Evolutionary conservation across 306 rosid genomes (phyloP).

Genomic region (Luffa aegyptiaca): DNA sequence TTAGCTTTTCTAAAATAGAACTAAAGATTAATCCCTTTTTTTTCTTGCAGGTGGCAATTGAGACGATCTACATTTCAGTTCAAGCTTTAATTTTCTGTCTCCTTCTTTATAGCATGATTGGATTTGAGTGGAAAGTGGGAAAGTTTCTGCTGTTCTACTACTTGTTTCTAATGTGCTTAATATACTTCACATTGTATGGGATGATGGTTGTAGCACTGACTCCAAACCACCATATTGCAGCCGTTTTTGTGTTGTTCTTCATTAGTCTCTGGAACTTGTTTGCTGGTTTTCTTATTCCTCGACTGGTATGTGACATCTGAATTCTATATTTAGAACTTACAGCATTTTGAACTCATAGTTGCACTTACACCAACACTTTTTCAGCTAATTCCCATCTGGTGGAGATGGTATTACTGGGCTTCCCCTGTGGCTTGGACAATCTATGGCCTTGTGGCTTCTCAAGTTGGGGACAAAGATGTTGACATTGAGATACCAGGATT

Average conservation of each 20-base stretch:
- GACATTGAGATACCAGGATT: constrained; percentile 17
- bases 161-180: constrained; percentile 21
- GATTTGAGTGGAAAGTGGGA: constrained; percentile 17
- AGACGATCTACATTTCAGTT: constrained; percentile 19
- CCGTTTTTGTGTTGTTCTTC: constrained; percentile 26
- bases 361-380: not conserved
- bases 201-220: constrained; percentile 41
- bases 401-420: constrained; percentile 42
- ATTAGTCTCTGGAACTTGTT: constrained; percentile 33
- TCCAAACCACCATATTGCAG: constrained; percentile 31
- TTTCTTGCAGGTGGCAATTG: constrained; percentile 28
- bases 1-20: not conserved
- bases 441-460: constrained; percentile 29
- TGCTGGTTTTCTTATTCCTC: constrained; percentile 28
- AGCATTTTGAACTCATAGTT: not conserved
- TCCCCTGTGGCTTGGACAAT: constrained; percentile 43
- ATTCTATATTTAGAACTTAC: not conserved
- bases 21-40: not conserved
- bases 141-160: constrained; percentile 25
- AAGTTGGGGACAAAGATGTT: constrained; percentile 21
- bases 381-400: constrained; percentile 44
- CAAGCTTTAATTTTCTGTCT: constrained; percentile 21
- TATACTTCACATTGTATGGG: constrained; percentile 36
- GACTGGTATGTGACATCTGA: constrained; percentile 13
- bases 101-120: constrained; percentile 31